Evolutionary conservation across 2,329 filamentous ascomycete genomes (phyloP).

Genomic region (Gaeumannomyces sp.): DNA sequence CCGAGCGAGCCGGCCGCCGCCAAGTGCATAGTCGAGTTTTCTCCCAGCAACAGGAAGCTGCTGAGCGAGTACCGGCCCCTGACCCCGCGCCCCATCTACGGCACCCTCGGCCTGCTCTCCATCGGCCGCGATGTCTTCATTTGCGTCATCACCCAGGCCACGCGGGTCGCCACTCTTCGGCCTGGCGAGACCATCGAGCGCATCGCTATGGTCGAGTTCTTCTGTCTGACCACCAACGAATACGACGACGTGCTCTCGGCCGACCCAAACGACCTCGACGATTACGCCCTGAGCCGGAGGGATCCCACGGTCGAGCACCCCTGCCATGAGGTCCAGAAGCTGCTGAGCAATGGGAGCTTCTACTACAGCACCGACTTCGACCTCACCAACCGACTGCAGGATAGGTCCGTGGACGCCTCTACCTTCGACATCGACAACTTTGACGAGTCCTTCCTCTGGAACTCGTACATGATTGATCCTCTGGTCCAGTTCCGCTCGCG

Average conservation of each 20-base stretch:
- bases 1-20: constrained; percentile 38
- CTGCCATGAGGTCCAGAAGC: constrained; percentile 83
- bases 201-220: constrained; percentile 83
- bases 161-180: constrained; percentile 72
- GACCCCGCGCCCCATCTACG: constrained; percentile 68
- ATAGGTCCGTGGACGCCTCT: constrained; percentile 72
- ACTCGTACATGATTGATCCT: constrained; percentile 95
- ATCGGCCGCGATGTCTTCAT: constrained; percentile 82
- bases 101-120: constrained; percentile 82
- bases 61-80: constrained; percentile 72
- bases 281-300: constrained; percentile 54
- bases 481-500: constrained; percentile 83
- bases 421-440: constrained; percentile 89
- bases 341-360: constrained; percentile 88
- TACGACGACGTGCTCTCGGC: constrained; percentile 70
- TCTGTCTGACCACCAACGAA: constrained; percentile 79
- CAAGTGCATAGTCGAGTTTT: constrained; percentile 86
- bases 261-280: constrained; percentile 47
- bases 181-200: constrained; percentile 85
- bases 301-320: constrained; percentile 78
- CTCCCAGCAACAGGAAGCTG: constrained; percentile 55
- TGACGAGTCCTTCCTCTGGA: constrained; percentile 92
- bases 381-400: constrained; percentile 85
- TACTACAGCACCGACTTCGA: constrained; percentile 99
- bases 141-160: constrained; percentile 76